Base-by-base conservation (phyloP, 108 stramenopile genomes). In the Skeletonema menzelii region DNA sequence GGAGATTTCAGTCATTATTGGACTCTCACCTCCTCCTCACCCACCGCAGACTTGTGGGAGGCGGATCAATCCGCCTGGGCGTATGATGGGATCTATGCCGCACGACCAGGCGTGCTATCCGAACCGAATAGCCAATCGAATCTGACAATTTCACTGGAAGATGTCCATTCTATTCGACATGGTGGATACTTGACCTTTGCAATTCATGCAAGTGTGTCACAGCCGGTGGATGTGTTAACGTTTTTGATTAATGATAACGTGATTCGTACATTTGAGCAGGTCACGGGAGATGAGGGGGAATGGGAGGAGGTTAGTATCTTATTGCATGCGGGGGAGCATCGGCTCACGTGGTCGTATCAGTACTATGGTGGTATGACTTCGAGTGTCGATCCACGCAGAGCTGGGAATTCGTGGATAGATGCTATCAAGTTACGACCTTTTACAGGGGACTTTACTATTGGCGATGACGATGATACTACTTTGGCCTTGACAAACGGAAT, bases 351-450 rank as follows among this genome's bases (percentile, higher is more conserved):
- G 78, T 67, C 65, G 12, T 79, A 79, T 68, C 78, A 79, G 38
- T 72, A 56, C 20, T 60, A 53, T 28, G 78, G 78, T 44, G 38
- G 35, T 14, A 56, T 46, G 60, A 62, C 22, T 28, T 37, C 63
- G 17, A 44, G 62, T 44, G 30, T 62, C 40, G 70, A 71, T 30
- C 59, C 60, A 19, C 38, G 71, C 17, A 57, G 78, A 7, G 70
- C 14, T 27, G 78, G 70, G 4, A 79, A 79, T 68, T 68, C 78
- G 28, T 79, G 78, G 78, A 17, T 79, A 13, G 78, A 79, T 57
- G 78, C 63, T 49, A 63, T 79, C 5, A 49, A 38, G 30, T 34
- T 79, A 20, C 27, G 27, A 5, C 46, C 70, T 2, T 71, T 46
- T 26, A 78, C 77, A 13, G 70, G 65, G n/a, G 59, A 67, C 37